phyloP scores from a whole-genome alignment of 495 filamentous ascomycete genomes.

The Annulohypoxylon moriforme region DNA sequence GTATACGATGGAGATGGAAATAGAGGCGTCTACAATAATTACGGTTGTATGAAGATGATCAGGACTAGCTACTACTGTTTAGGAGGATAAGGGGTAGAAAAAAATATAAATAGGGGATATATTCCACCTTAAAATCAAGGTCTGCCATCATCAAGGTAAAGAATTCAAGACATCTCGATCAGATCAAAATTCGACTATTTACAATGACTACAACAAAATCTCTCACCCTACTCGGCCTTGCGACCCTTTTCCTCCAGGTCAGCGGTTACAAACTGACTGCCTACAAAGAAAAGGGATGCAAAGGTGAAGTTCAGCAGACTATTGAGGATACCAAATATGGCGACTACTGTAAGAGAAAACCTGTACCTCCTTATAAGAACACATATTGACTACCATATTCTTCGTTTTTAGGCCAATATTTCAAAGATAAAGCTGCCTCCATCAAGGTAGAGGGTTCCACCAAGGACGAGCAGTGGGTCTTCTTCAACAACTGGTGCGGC shows the following conservation, averaged over 20 bases:
- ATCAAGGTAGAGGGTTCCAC: slow-evolving; percentile 21
- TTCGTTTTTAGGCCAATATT: slow-evolving; percentile 1
- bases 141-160: neutral
- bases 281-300: slow-evolving; percentile 24
- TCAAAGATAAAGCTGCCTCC: slow-evolving; percentile 12
- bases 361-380: neutral
- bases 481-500: slow-evolving; percentile 29
- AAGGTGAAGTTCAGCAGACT: slow-evolving; percentile 24
- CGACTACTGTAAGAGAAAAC: slow-evolving; percentile 9
- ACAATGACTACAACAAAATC: slow-evolving; percentile 9
- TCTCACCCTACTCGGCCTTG: slow-evolving; percentile 1
- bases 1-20: neutral
- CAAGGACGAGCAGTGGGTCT: slow-evolving; percentile 14
- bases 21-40: neutral
- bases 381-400: neutral
- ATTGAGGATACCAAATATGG: slow-evolving; percentile 22
- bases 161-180: neutral
- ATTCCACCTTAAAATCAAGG: neutral
- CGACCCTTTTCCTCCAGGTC: slow-evolving; percentile 20
- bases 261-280: slow-evolving; percentile 25
- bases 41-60: neutral
- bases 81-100: neutral
- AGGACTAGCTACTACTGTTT: neutral
- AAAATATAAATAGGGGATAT: slow-evolving; percentile 10
- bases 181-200: neutral